A percentile compares a stretch with the other conserved stretches of the same genome.
phyloP scores from a whole-genome alignment of 306 rosid genomes.

The Citrullus amarus region DNA sequence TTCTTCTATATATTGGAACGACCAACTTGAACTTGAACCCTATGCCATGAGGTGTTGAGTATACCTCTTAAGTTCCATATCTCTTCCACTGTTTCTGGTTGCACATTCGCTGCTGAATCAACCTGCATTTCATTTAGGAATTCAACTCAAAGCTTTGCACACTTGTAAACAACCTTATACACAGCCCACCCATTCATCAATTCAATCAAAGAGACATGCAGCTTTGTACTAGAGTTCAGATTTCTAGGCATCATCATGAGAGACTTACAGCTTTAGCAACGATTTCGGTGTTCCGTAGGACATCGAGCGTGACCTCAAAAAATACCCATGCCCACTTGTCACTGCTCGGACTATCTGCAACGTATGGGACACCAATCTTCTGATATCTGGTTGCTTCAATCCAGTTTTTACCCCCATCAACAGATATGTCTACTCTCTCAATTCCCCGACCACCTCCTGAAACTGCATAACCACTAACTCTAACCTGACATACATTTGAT shows the following conservation, averaged over 20 bases:
- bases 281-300: constrained; percentile 47
- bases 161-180: not conserved
- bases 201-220: not conserved
- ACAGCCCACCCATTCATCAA: too few species aligned
- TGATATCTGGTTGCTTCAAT: constrained; percentile 63
- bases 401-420: constrained; percentile 87
- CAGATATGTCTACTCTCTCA: constrained; percentile 81
- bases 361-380: constrained; percentile 40
- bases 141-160: not conserved
- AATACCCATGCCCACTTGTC: constrained; percentile 99
- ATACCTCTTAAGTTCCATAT: constrained; percentile 92
- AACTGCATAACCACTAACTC: constrained; percentile 71
- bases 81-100: constrained; percentile 70
- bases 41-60: constrained; percentile 85
- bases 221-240: too few species aligned
- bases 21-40: constrained; percentile 62
- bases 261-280: constrained; percentile 78
- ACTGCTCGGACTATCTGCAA: constrained; percentile 45
- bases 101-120: constrained; percentile 82
- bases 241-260: not conserved
- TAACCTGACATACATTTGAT: constrained; percentile 33
- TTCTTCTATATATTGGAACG: constrained; percentile 46
- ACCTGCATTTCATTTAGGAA: constrained; percentile 32
- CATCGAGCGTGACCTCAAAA: constrained; percentile 52
- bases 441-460: constrained; percentile 95